Evolutionary conservation across 169 alveolate genomes (phyloP), one percentile per base, ranked within the genome.

Genomic region (Plasmodium reichenowi): DNA sequence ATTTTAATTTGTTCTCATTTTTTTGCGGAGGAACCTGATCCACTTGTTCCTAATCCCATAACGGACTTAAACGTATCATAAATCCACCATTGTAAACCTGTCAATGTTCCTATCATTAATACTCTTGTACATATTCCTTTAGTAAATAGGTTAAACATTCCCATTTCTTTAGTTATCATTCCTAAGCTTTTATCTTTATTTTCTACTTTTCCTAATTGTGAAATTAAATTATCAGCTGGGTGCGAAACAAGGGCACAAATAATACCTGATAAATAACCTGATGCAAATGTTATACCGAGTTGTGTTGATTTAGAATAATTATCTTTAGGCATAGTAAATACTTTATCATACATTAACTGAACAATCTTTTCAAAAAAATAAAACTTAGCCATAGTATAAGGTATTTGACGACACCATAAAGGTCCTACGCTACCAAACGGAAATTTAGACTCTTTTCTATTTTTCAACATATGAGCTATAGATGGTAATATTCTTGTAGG

Each of bases 301-400:
- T 98, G 97, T 2, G 98, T 95, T 4, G 95, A 89, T 93, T 97
- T 97, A 43, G 98, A 75, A 94, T 97, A 98, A 48, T 91, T 86
- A 13, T 96, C 96, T 86, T 95, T 96, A n/a, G 97, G 97, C 66
- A 89, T 86, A 3, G 98, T 97, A 89, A 98, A 94, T 38, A 98
- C 94, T 59, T 97, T 85, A 29, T 92, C 95, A 94, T 98, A 98
- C 93, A 97, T 94, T 47, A 95, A 74, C 68, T 96, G 96, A 29
- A 97, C 99, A 59, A 96, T 96, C 88, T 97, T 96, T 93, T 98
- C 99, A 93, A 98, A 98, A 88, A 98, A 97, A 88, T 95, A 98
- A 92, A 99, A 99, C 93, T 99, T 99, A 64, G 99, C 99, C 98
- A 98, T 98, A 22, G 99, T 99, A 97, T 98, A 98, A 22, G 99